Evolutionary conservation across 2,329 filamentous ascomycete species (phyloP).

Genomic region (Trichoderma koningii): DNA sequence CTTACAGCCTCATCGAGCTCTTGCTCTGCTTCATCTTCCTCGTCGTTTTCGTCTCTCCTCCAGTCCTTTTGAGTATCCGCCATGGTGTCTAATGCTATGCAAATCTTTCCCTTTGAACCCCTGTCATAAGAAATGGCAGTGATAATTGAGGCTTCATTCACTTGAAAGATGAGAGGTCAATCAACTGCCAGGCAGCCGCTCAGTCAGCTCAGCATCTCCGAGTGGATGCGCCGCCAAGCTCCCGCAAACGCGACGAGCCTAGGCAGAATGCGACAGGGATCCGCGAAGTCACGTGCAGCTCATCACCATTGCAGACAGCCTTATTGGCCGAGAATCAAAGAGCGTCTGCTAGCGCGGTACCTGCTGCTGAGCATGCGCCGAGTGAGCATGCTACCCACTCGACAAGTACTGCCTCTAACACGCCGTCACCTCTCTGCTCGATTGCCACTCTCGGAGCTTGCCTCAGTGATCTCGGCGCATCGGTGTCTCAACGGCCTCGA

Average conservation of each 20-base stretch:
- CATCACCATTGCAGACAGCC: conserved; percentile 30
- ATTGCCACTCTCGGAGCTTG: conserved; percentile 26
- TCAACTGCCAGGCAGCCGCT: conserved; percentile 6
- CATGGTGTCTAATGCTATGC: conserved; percentile 32
- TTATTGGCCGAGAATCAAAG: conserved; percentile 33
- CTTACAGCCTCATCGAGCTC: conserved; percentile 64
- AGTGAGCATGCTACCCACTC: background rate
- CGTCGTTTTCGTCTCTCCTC: conserved; percentile 56
- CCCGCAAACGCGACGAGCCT: conserved; percentile 38
- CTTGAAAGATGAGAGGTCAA: background rate
- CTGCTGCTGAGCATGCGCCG: conserved; percentile 1
- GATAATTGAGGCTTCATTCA: background rate
- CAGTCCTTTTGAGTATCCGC: conserved; percentile 46
- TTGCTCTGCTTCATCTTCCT: conserved; percentile 66
- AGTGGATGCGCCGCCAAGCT: conserved; percentile 29
- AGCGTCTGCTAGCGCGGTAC: conserved; percentile 28
- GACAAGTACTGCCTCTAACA: background rate
- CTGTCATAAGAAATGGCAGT: background rate
- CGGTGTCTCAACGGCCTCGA: conserved; percentile 11
- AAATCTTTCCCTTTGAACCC: no score
- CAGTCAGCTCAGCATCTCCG: conserved; percentile 10
- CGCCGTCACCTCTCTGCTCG: conserved; percentile 1
- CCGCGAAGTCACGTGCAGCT: conserved; percentile 39
- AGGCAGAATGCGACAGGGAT: conserved; percentile 32
- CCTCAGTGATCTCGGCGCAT: conserved; percentile 25